Base-by-base conservation (phyloP, 208 protist genomes). In the Trypanosoma congolense region DNA sequence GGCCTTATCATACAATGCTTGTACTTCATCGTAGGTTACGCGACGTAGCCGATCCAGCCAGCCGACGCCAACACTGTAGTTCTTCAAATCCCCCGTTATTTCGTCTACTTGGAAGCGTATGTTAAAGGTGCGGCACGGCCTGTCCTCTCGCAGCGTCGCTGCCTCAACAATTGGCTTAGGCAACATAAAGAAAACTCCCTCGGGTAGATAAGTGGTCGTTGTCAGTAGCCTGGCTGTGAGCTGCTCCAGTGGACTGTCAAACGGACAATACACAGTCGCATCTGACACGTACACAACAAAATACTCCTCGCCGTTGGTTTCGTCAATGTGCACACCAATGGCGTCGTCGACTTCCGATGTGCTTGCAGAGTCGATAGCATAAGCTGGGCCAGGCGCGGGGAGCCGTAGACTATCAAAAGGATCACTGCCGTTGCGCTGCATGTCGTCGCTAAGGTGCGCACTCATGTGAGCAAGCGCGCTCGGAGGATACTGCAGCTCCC, bases 321-420 rank as follows among this genome's bases (percentile, higher is more conserved):
- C 46, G 45, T 92, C 75, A 2, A 72, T 66, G 50, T 86, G 73
- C 18, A 92, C 74, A 3, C 81, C 82, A 56, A 95, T 92, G 24
- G 83, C 87, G 46, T 95, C 87, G 56, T 95, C 87, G 8, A 95
- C 87, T 55, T 95, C 87, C 46, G 81, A 91, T n/a, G 87, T 95
- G 3, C 81, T 81, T 54, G 83, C 83, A 40, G 79, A 89, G 65
- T 95, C 87, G 54, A 95, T 90, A 28, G 87, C 87, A 64, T 92
- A 95, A 25, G 59, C 84, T 0, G 81, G 83, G 1, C 75, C 77
- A 2, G 36, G 47, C 9, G 65, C 41, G 21, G 49, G 33, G 22
- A 77, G 61, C 2, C 87, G 80, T n/a, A 92, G 60, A 1, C 36
- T 48, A 49, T 92, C 82, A 50, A 85, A 90, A 8, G 72, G 62